phyloP scores from a whole-genome alignment of 768 basidiomycete species.

The Termitomyces eurrhizus region DNA sequence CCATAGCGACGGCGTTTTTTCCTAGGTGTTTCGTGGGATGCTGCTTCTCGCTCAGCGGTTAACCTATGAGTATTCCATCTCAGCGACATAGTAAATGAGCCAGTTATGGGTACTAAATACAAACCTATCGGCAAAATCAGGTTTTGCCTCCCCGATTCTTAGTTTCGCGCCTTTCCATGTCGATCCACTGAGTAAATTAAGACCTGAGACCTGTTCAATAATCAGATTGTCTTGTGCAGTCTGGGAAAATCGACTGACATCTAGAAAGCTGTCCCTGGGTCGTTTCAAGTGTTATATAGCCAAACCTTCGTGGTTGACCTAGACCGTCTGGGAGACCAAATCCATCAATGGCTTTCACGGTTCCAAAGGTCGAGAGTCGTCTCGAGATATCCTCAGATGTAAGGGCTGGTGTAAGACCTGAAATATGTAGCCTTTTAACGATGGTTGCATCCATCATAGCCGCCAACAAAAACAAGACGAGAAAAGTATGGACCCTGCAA shows the following conservation, averaged over 20 bases:
- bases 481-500: background rate
- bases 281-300: constrained; percentile 67
- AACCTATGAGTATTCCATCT: constrained; percentile 22
- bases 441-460: constrained; percentile 19
- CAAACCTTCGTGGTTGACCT: constrained; percentile 68
- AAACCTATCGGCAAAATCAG: constrained; percentile 65
- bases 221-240: background rate
- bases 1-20: constrained; percentile 42
- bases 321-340: constrained; percentile 61
- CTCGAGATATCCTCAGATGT: constrained; percentile 50
- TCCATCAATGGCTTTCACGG: constrained; percentile 64
- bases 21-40: constrained; percentile 29
- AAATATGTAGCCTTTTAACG: constrained; percentile 67
- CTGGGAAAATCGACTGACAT: constrained; percentile 42
- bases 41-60: constrained; percentile 29
- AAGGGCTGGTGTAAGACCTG: constrained; percentile 69
- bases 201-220: constrained; percentile 60
- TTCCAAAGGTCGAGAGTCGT: constrained; percentile 64
- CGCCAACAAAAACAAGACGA: background rate
- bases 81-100: background rate
- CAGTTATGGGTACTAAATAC: constrained; percentile 7
- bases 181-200: constrained; percentile 73
- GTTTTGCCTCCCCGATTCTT: constrained; percentile 79
- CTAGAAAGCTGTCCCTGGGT: constrained; percentile 53
- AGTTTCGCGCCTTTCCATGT: constrained; percentile 88